A percentile compares a stretch with the other conserved stretches of the same genome.
Evolutionary conservation across 345 rosid species (phyloP).

Genomic region (Populus davidiana): DNA sequence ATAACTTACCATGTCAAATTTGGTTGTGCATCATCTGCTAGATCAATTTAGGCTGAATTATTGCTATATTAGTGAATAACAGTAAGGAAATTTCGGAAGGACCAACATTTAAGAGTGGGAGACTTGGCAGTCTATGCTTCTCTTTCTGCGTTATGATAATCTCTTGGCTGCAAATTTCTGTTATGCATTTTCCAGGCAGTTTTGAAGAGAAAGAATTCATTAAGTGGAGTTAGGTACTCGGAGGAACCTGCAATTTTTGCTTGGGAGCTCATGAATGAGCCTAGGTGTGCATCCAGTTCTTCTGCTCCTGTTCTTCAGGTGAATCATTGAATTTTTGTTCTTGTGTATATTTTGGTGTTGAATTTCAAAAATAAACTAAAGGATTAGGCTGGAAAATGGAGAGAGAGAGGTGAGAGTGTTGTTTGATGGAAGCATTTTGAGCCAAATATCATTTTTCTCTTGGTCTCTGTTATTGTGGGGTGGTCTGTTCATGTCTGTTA

Average conservation of each 20-base stretch:
- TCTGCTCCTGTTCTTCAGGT: constrained; percentile 48
- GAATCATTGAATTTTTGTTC: background rate
- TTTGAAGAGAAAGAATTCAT: constrained; percentile 41
- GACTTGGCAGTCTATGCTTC: background rate
- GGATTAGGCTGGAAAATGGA: background rate
- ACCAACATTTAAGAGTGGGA: background rate
- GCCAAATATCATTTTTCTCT: background rate
- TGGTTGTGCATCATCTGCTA: background rate
- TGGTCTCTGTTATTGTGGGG: background rate
- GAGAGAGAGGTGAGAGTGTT: background rate
- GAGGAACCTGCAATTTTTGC: constrained; percentile 55
- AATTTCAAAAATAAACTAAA: background rate
- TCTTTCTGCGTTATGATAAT: constrained; percentile 1
- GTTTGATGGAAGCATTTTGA: background rate
- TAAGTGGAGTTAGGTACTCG: constrained; percentile 38
- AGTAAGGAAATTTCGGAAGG: background rate
- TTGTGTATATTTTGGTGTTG: background rate
- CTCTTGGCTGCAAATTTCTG: background rate
- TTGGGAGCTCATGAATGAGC: constrained; percentile 61
- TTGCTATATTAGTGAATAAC: background rate
- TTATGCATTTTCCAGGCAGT: constrained; percentile 28
- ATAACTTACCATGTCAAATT: background rate
- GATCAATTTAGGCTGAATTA: background rate
- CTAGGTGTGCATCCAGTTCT: constrained; percentile 40
- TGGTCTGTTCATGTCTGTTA: background rate